Conservation (phyloP, 148 eudicot species). For the Agrostemma githago region DNA sequence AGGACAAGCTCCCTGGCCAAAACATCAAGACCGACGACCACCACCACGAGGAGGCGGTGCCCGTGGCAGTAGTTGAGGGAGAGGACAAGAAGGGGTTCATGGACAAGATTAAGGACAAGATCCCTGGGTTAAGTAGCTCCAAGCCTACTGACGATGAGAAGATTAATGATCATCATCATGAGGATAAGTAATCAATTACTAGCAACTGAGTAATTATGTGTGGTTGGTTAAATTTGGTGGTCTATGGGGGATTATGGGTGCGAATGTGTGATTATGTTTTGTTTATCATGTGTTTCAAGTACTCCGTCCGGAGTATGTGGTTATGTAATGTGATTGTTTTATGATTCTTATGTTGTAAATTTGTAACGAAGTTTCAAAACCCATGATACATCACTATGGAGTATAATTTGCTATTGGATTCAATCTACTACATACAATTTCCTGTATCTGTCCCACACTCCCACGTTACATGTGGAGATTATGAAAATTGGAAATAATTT, state of each 20-base stretch:
- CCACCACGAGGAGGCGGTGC: constrained; percentile 10
- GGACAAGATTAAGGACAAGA: constrained; percentile 62
- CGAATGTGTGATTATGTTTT: no score
- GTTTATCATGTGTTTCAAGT: no score
- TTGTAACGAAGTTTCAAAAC: not conserved
- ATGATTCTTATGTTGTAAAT: no score
- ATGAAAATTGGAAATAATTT: no score
- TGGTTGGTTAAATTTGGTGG: not conserved
- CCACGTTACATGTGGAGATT: no score
- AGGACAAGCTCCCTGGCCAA: constrained; percentile 54
- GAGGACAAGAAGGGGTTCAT: constrained; percentile 58
- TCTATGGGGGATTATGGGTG: not conserved
- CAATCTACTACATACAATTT: no score
- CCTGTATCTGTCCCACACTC: no score
- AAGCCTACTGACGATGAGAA: constrained; percentile 32
- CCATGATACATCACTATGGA: not conserved
- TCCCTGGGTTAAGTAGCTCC: constrained; percentile 42
- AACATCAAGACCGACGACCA: constrained; percentile 22
- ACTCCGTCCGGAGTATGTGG: not conserved
- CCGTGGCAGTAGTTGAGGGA: constrained; percentile 16
- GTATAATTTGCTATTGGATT: not conserved
- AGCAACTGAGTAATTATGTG: not conserved
- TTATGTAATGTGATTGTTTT: not conserved
- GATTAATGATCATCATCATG: constrained; percentile 32
- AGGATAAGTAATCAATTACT: not conserved